Percentiles rank a stretch among this genome's conserved stretches.
phyloP scores from a whole-genome alignment of 73 alveolate species.

The Tetrahymena elliotti region DNA sequence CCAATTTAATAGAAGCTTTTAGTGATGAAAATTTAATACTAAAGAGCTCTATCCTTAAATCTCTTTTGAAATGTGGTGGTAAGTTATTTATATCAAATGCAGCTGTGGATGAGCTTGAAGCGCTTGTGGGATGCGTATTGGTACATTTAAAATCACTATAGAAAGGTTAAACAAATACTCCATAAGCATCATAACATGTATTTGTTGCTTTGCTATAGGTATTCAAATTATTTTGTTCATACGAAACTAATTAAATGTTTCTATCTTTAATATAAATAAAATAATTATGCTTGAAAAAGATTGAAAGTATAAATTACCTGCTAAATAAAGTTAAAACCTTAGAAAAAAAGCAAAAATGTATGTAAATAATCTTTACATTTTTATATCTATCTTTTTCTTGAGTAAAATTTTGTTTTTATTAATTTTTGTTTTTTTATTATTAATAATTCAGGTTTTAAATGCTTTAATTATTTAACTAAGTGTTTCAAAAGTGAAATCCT shows the following conservation, averaged over 20 bases:
- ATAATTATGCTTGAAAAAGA: no score
- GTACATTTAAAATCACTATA: not conserved
- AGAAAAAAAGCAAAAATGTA: not conserved
- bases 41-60: not conserved
- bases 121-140: not conserved
- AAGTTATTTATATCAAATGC: not conserved
- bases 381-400: no score
- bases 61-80: not conserved
- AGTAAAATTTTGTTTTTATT: no score
- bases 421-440: no score
- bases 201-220: not conserved
- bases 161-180: not conserved
- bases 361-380: not conserved
- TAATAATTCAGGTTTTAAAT: no score
- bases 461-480: not conserved
- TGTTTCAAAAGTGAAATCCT: no score
- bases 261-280: not conserved
- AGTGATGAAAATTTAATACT: not conserved
- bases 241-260: not conserved
- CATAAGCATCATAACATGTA: not conserved
- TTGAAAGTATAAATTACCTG: not conserved
- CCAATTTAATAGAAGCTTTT: not conserved
- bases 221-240: not conserved
- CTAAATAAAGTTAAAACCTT: not conserved
- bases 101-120: not conserved